phyloP scores from a whole-genome alignment of 768 basidiomycete species.

The Suillus placidus region DNA sequence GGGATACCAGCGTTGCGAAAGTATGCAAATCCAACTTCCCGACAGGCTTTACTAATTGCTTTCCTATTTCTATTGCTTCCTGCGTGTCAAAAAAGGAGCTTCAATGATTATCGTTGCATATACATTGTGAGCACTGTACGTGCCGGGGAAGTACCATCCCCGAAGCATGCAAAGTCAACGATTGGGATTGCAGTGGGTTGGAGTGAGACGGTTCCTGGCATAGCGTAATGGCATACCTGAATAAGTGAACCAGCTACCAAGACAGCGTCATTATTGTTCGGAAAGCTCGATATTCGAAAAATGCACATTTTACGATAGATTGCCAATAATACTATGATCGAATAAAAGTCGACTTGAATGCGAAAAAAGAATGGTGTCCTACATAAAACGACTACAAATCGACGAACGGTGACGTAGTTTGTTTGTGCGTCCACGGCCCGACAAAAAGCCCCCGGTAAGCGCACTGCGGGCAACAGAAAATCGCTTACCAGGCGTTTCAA shows the following conservation, averaged over 20 bases:
- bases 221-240: background rate
- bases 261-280: too few relatives aligned
- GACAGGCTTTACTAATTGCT: conserved; percentile 22
- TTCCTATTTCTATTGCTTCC: conserved; percentile 21
- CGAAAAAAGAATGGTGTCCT: too few relatives aligned
- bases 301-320: too few relatives aligned
- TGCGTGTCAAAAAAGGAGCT: background rate
- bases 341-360: too few relatives aligned
- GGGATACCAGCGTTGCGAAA: conserved; percentile 46
- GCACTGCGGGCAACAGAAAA: too few relatives aligned
- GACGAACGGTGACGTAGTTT: too few relatives aligned
- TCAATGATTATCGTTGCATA: background rate
- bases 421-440: too few relatives aligned
- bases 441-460: too few relatives aligned
- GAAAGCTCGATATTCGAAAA: too few relatives aligned
- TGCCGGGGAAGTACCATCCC: conserved; percentile 17
- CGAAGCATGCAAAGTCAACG: conserved; percentile 19
- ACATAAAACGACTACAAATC: too few relatives aligned
- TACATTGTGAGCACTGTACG: background rate
- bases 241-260: background rate
- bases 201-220: background rate
- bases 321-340: too few relatives aligned
- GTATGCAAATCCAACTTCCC: conserved; percentile 50
- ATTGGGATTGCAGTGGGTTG: conserved; percentile 12
- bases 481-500: too few relatives aligned